These are phyloP conservation scores for Talaromyces sp. DNA, from an alignment of 2,329 filamentous ascomycete species.

Conservation along the genomic window DNA sequence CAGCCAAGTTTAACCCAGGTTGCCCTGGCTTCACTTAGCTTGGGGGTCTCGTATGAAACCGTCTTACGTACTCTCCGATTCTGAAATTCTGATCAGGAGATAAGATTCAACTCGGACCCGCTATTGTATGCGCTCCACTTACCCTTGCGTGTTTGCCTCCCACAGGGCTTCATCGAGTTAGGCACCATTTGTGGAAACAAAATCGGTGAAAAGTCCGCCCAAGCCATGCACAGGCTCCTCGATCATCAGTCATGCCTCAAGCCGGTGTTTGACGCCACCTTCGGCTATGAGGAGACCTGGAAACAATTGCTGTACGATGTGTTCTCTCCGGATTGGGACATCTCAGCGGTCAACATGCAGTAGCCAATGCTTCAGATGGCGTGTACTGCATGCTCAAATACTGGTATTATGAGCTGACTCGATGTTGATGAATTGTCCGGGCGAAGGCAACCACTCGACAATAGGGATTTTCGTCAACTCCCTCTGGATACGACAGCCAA, in stretches of 20 bases:
- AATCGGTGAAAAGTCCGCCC: not conserved
- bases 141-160: not conserved
- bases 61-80: not conserved
- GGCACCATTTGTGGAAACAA: not conserved
- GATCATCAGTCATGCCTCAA: not conserved
- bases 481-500: not conserved
- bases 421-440: not conserved
- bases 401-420: not conserved
- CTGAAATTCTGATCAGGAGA: not conserved
- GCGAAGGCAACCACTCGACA: not conserved
- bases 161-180: not conserved
- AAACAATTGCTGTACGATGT: too few relatives aligned
- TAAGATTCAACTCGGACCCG: not conserved
- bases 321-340: not conserved
- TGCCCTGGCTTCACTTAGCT: not conserved
- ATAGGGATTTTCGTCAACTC: not conserved
- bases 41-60: not conserved
- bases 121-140: not conserved
- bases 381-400: not conserved
- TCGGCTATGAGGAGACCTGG: not conserved
- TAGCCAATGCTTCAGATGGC: not conserved
- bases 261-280: not conserved
- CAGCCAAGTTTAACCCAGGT: not conserved
- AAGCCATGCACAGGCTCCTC: not conserved
- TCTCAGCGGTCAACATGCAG: not conserved